Evolutionary conservation across 2,329 filamentous ascomycete species (phyloP), one percentile per base, ranked within the genome.

Genomic region (Drechslerella dactyloides): DNA sequence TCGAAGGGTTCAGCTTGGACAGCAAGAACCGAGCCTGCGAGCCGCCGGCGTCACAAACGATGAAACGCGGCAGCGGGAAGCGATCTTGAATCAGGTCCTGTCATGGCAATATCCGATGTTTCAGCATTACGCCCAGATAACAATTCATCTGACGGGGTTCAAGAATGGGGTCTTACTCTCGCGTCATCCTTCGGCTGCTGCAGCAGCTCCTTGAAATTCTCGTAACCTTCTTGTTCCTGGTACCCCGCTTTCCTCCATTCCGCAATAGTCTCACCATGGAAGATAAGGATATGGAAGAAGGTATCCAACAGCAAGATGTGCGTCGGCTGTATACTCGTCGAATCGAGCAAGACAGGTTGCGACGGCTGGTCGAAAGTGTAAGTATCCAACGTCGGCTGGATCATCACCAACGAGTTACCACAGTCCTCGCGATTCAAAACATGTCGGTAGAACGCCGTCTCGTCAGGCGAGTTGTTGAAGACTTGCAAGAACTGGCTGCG

Each of bases 221-320:
- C 94, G 78, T 99, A 99, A 8, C 94, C 94, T 79, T 97, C 93
- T 80, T 97, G 93, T 1, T 97, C 92, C 76, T 99, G 94, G 79
- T 99, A 99, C 0, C 94, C 94, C 17, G 93, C 93, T 81, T 99
- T 97, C 75, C 93, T 88, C 94, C 94, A 99, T 79, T 97, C 92
- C 0, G 94, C 94, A 80, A 97, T 90, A 0, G 93, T 97, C 83
- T 99, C 93, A 74, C 94, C 94, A 77, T 99, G 93, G 86, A 97
- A 99, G 77, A 99, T 99, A 62, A 99, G 86, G 73, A 99, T 99
- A 80, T 99, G 94, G 86, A 99, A 99, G 84, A 99, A 99, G 0
- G 94, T 97, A 78, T 99, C 94, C 62, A 99, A 88, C 10, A 99
- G 87, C 56, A 99, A 85, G 72, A 97, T 90, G 70, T 96, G 96